phyloP scores from a whole-genome alignment of 129 eudicot species.

The Apium graveolens region DNA sequence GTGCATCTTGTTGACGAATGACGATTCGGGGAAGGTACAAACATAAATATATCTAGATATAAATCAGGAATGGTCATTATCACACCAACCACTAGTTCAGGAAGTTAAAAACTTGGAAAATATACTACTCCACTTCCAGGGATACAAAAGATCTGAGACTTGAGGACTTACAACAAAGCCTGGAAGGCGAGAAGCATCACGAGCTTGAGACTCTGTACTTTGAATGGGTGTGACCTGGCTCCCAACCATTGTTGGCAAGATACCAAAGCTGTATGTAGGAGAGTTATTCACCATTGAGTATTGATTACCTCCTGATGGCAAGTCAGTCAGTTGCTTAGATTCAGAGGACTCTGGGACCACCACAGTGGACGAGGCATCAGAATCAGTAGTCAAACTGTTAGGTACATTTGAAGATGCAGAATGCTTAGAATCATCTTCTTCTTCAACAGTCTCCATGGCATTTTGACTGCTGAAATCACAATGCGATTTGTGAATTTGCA shows the following conservation, averaged over 20 bases:
- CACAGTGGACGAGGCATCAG: conserved; percentile 37
- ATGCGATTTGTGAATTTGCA: conserved; percentile 9
- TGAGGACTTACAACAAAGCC: conserved; percentile 66
- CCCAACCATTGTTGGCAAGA: conserved; percentile 52
- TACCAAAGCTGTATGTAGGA: conserved; percentile 44
- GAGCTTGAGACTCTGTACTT: conserved; percentile 59
- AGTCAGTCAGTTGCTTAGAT: conserved; percentile 38
- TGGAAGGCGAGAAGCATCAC: conserved; percentile 63
- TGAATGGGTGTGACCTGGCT: conserved; percentile 52
- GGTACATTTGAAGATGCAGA: conserved; percentile 42
- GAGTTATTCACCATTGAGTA: conserved; percentile 46
- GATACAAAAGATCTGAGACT: conserved; percentile 1
- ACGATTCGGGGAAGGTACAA: neutral
- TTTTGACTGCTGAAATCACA: conserved; percentile 43
- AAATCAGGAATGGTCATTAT: neutral
- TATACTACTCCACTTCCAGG: neutral
- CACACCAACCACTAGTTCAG: neutral
- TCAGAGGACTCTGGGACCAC: conserved; percentile 38
- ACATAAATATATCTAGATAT: neutral
- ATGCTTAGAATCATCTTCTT: conserved; percentile 33
- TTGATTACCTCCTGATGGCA: conserved; percentile 41
- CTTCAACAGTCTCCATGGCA: conserved; percentile 27
- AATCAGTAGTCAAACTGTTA: conserved; percentile 35
- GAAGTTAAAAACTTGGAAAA: neutral
- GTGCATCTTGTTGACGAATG: neutral